phyloP scores from a whole-genome alignment of 2,329 filamentous ascomycete genomes.

The Colletotrichum sublineola region DNA sequence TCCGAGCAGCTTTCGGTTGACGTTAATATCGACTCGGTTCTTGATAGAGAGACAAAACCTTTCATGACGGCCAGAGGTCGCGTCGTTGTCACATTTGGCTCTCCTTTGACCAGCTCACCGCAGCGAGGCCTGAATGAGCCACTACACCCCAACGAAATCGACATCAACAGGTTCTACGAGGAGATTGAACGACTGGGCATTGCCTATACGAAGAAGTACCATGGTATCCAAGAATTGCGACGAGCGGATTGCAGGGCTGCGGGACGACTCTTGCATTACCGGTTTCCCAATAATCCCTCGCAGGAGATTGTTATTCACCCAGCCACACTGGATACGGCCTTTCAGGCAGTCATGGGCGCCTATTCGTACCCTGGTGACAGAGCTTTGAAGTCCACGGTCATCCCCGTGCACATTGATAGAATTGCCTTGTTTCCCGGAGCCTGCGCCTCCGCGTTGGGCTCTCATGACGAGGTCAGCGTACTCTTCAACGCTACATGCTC shows the following conservation, averaged over 20 bases:
- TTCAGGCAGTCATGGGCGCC: background rate
- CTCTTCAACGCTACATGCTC: constrained; percentile 22
- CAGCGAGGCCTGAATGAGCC: background rate
- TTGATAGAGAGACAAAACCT: background rate
- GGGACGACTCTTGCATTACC: background rate
- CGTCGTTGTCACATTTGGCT: background rate
- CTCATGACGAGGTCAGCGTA: background rate
- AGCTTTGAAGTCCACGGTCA: background rate
- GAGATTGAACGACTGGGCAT: constrained; percentile 15
- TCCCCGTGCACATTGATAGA: constrained; percentile 3
- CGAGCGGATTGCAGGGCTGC: constrained; percentile 3
- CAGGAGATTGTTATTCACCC: background rate
- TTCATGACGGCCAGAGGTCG: background rate
- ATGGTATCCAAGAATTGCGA: constrained; percentile 5
- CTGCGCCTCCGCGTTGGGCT: background rate
- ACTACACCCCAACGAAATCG: constrained; percentile 5
- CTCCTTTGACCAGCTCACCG: background rate
- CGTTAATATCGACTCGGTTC: constrained; percentile 6
- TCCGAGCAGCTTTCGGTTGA: background rate
- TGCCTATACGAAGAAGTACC: constrained; percentile 15
- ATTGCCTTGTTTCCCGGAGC: background rate
- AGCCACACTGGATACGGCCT: background rate
- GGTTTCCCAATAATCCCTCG: background rate
- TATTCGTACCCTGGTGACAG: background rate
- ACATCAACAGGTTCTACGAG: constrained; percentile 24